phyloP scores from a whole-genome alignment of 306 rosid genomes.

The Fragaria vesca region DNA sequence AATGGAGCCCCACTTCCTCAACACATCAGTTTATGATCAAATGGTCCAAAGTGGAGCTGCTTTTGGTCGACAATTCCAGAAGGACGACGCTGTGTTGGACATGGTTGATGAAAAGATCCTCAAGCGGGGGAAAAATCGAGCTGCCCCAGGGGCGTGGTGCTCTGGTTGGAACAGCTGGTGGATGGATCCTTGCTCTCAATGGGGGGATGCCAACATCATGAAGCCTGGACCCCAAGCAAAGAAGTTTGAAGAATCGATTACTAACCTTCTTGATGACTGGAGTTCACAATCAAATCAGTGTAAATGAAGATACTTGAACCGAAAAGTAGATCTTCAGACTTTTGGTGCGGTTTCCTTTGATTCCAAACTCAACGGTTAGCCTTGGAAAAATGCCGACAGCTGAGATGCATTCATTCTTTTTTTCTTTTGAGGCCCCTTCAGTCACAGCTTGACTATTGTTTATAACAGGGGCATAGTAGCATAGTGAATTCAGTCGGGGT shows the following conservation, averaged over 20 bases:
- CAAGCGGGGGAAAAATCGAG: slow-evolving; percentile 48
- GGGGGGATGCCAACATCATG: slow-evolving; percentile 73
- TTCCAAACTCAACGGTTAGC: slow-evolving; percentile 19
- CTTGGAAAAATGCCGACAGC: slow-evolving; percentile 28
- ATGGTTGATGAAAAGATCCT: slow-evolving; percentile 70
- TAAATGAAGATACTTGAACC: slow-evolving; percentile 38
- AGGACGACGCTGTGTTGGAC: slow-evolving; percentile 67
- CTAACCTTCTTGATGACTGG: slow-evolving; percentile 74
- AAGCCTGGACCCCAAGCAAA: slow-evolving; percentile 76
- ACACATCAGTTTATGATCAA: slow-evolving; percentile 53
- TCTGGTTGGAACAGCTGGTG: slow-evolving; percentile 69
- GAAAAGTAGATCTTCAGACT: slow-evolving; percentile 28
- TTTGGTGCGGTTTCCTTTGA: slow-evolving; percentile 27
- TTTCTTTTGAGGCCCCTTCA: slow-evolving; percentile 23
- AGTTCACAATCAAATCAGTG: slow-evolving; percentile 63
- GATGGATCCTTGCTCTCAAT: slow-evolving; percentile 81
- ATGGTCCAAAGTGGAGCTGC: slow-evolving; percentile 86
- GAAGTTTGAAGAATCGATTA: slow-evolving; percentile 63
- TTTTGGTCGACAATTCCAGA: slow-evolving; percentile 70
- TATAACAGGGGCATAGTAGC: slow-evolving; percentile 36
- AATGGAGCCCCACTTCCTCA: slow-evolving; percentile 89
- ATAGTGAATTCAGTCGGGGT: slow-evolving; percentile 31
- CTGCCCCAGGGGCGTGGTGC: slow-evolving; percentile 83
- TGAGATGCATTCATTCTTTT: slow-evolving; percentile 35
- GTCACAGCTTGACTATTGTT: slow-evolving; percentile 32